Percentiles rank a stretch among this genome's conserved stretches.
phyloP scores from a whole-genome alignment of 2,329 filamentous ascomycete species.

The Blastomyces parvus region DNA sequence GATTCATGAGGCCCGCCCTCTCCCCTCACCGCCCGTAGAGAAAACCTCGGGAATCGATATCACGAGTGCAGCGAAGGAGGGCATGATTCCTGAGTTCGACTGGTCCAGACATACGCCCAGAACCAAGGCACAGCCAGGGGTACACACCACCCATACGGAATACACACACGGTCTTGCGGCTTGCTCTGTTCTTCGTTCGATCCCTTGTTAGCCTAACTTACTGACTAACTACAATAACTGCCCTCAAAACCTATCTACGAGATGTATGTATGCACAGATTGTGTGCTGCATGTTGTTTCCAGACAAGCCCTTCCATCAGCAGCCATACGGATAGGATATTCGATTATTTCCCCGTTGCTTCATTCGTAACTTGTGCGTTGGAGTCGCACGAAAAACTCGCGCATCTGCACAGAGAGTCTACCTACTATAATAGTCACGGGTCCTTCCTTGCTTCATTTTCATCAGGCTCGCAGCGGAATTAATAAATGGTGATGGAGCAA shows the following conservation, averaged over 20 bases:
- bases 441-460: neutral
- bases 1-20: too few species aligned
- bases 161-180: neutral
- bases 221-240: too few species aligned
- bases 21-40: too few species aligned
- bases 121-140: neutral
- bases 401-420: neutral
- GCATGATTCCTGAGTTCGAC: neutral
- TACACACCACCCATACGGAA: neutral
- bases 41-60: too few species aligned
- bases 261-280: neutral
- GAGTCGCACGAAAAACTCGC: neutral
- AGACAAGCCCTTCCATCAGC: neutral
- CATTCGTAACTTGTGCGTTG: neutral
- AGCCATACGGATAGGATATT: neutral
- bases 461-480: neutral
- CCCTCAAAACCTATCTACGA: neutral
- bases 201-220: too few species aligned
- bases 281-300: neutral
- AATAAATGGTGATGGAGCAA: neutral
- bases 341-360: neutral
- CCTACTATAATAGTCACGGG: too few species aligned
- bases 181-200: too few species aligned
- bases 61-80: too few species aligned
- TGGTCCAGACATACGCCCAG: neutral